Evolutionary conservation across 805 yeast species (phyloP).

Genomic region (Zygotorulaspora florentina): DNA sequence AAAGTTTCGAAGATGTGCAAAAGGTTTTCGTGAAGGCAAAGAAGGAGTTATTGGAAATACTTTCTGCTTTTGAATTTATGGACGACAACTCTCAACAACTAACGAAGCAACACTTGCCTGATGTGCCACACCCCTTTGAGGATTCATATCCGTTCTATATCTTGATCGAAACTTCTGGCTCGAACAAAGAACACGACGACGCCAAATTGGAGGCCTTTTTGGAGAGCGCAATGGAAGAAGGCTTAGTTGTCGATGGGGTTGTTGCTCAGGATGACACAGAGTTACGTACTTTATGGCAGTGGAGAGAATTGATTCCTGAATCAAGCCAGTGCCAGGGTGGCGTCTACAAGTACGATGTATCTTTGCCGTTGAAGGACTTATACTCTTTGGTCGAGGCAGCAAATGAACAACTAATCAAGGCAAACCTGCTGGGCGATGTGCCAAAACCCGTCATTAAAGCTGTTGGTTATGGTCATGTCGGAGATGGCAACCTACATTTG

Average conservation of each 20-base stretch:
- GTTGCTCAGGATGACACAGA: conserved; percentile 95
- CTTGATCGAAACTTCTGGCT: conserved; percentile 93
- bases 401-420: conserved; percentile 52
- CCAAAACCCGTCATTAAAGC: conserved; percentile 74
- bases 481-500: conserved; percentile 94
- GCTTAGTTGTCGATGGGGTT: conserved; percentile 84
- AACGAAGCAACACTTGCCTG: conserved; percentile 56
- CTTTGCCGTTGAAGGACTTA: conserved; percentile 76
- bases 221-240: conserved; percentile 81
- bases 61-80: conserved; percentile 94
- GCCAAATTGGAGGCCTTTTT: conserved; percentile 81
- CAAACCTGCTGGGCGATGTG: conserved; percentile 55
- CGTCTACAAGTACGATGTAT: conserved; percentile 95
- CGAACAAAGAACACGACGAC: conserved; percentile 89
- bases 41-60: conserved; percentile 71
- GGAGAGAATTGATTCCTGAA: conserved; percentile 95
- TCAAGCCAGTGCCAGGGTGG: conserved; percentile 84
- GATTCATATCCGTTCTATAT: conserved; percentile 83
- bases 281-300: conserved; percentile 76
- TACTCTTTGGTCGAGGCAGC: conserved; percentile 80
- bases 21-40: conserved; percentile 75
- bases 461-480: conserved; percentile 96
- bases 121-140: conserved; percentile 69
- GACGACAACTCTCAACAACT: conserved; percentile 65
- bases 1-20: conserved; percentile 79